Evolutionary conservation across 2,329 filamentous ascomycete genomes (phyloP).

Genomic region (Ascochyta viciae-villosae): DNA sequence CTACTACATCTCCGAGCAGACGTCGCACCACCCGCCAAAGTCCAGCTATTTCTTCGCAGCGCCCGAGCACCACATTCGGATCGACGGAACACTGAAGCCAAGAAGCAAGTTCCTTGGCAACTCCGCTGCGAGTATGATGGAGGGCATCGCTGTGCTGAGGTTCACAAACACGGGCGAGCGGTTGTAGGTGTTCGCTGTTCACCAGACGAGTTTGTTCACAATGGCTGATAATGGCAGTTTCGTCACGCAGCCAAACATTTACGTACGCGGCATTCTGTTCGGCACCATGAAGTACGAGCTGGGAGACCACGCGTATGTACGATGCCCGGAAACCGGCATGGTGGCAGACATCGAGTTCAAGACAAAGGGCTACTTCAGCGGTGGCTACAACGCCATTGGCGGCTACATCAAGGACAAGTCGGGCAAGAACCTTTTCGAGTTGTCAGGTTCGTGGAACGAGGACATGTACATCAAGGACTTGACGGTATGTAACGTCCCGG

Average conservation of each 20-base stretch:
- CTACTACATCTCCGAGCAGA: constrained; percentile 98
- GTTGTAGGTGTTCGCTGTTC: constrained; percentile 69
- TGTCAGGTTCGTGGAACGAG: constrained; percentile 88
- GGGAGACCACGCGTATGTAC: constrained; percentile 91
- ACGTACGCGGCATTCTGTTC: constrained; percentile 93
- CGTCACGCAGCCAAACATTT: constrained; percentile 98
- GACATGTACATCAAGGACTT: constrained; percentile 93
- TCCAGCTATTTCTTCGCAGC: constrained; percentile 99
- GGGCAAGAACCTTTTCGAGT: constrained; percentile 85
- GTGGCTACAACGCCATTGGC: constrained; percentile 94
- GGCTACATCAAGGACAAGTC: constrained; percentile 88
- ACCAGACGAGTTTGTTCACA: background rate
- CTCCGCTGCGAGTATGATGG: constrained; percentile 97
- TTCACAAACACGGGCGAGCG: constrained; percentile 85
- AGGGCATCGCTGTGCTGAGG: constrained; percentile 87
- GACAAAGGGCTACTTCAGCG: constrained; percentile 95
- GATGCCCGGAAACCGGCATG: constrained; percentile 86
- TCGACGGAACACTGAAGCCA: constrained; percentile 94
- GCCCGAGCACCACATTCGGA: constrained; percentile 89
- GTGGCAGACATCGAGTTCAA: constrained; percentile 97
- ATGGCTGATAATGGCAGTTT: constrained; percentile 63
- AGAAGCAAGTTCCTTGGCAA: constrained; percentile 95
- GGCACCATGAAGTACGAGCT: constrained; percentile 99
- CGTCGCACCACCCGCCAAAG: constrained; percentile 96
- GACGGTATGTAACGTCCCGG: constrained; percentile 60